These are phyloP conservation scores for Chlorella sorokiniana DNA, from an alignment of 139 green algal species.

Conservation along the genomic window DNA sequence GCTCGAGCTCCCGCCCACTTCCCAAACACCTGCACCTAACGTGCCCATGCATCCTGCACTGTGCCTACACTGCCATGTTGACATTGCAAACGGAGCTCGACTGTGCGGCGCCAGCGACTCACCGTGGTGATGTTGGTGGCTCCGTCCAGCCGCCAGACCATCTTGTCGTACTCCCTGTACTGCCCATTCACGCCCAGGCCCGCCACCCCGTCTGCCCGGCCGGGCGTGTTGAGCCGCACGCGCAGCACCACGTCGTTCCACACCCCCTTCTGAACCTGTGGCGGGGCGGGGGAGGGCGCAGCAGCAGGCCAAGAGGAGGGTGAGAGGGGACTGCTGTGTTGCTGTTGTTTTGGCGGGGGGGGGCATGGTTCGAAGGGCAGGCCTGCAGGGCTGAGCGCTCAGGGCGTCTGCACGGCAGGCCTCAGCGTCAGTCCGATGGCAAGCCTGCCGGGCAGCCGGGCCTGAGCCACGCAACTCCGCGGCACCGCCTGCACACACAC, in stretches of 20 bases:
- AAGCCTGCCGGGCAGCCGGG: no score
- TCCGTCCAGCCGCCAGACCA: background rate
- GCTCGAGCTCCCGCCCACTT: no score
- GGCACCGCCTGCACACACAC: background rate
- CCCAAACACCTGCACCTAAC: no score
- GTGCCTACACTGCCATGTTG: background rate
- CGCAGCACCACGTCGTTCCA: constrained; percentile 11
- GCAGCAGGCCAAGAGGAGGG: no score
- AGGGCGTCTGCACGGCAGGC: no score
- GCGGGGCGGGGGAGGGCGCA: no score
- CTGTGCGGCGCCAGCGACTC: background rate
- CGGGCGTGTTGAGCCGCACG: constrained; percentile 18
- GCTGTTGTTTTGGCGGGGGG: no score
- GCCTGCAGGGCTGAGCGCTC: no score
- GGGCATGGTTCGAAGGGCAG: no score
- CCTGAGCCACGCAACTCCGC: background rate
- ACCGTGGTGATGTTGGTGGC: constrained; percentile 6
- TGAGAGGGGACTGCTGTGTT: no score
- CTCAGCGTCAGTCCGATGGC: no score
- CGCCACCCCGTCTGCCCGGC: constrained; percentile 12
- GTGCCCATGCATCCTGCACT: background rate
- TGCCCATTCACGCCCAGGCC: constrained; percentile 10
- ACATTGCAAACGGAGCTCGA: background rate
- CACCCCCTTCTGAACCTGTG: constrained; percentile 1
- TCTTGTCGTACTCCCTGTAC: background rate